Base-by-base conservation (phyloP, 164 flowering plant species). In the Magnolia kwangsiensis region DNA sequence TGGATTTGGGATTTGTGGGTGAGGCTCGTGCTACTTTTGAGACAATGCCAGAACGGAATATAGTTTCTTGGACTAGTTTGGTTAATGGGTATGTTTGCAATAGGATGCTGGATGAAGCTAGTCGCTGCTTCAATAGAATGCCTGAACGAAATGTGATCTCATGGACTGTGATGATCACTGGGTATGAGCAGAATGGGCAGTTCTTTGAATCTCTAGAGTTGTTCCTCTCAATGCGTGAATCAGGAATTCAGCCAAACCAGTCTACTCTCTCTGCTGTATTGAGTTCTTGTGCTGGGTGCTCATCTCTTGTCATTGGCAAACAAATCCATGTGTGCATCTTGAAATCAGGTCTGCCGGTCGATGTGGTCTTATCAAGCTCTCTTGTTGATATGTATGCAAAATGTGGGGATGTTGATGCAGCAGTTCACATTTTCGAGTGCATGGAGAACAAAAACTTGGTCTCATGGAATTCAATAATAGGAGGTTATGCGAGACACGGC, bases 81-180 rank as follows among this genome's bases (percentile, higher is more conserved):
- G 80, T 90, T 58, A 81, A 78, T 51, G 94, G 92, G 76, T 88
- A 72, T 20, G 20, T 79, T 65, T 79, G 75, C 29, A 50, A 63
- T 9, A 69, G 59, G 51, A 77, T 77, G 66, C 18, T 69, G 11
- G 50, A 37, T 63, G 80, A 79, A 67, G 81, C 77, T 67, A 23
- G 63, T 73, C 11, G 3, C 1, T 55, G 75, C 24, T 77, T 82
- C 21, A 71, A 77, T 77, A 69, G 63, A 75, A 76, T 82, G 74
- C 72, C 79, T 11, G 76, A 70, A 51, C 51, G 21, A 79, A 88
- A 88, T 80, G 91, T 87, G 23, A 83, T 87, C 31, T 83, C 91
- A 16, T 89, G 92, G 94, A 90, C 91, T 8, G 88, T 78, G 4
- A 89, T 89, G 92, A 87, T 90, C 27, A 86, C 76, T 64, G 94